Evolutionary conservation across 805 yeast genomes (phyloP).

Genomic region (Kodamaea kaohsiungensis): DNA sequence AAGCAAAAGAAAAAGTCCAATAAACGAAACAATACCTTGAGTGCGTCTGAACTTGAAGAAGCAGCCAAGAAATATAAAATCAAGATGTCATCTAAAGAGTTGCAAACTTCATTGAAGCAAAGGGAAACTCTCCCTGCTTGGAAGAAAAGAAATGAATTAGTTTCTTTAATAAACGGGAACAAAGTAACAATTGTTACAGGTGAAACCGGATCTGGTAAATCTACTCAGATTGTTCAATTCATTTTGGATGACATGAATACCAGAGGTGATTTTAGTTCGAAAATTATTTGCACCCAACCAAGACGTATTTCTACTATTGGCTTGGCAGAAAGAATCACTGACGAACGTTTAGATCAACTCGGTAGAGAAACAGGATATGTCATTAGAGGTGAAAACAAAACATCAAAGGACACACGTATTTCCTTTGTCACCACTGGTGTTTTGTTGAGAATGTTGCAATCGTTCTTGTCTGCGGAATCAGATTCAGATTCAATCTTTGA

Average conservation of each 20-base stretch:
- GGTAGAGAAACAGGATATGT: slow-evolving; percentile 87
- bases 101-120: slow-evolving; percentile 34
- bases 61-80: slow-evolving; percentile 3
- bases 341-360: slow-evolving; percentile 64
- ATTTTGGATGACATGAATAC: slow-evolving; percentile 65
- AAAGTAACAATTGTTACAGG: slow-evolving; percentile 84
- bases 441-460: slow-evolving; percentile 78
- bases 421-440: slow-evolving; percentile 94
- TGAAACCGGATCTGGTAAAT: slow-evolving; percentile 97
- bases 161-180: slow-evolving; percentile 55
- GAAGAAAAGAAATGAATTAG: slow-evolving; percentile 58
- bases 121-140: slow-evolving; percentile 82
- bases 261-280: slow-evolving; percentile 51
- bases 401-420: slow-evolving; percentile 62
- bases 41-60: background rate
- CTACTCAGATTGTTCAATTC: slow-evolving; percentile 93
- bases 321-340: slow-evolving; percentile 87
- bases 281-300: slow-evolving; percentile 89
- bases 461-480: slow-evolving; percentile 31
- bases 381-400: slow-evolving; percentile 85
- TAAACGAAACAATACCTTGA: background rate
- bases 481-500: slow-evolving; percentile 41
- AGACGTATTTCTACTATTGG: slow-evolving; percentile 95
- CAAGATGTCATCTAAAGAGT: slow-evolving; percentile 15
- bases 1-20: background rate